Evolutionary conservation across 306 rosid genomes (phyloP).

Genomic region (Cicer pinnatifidum): DNA sequence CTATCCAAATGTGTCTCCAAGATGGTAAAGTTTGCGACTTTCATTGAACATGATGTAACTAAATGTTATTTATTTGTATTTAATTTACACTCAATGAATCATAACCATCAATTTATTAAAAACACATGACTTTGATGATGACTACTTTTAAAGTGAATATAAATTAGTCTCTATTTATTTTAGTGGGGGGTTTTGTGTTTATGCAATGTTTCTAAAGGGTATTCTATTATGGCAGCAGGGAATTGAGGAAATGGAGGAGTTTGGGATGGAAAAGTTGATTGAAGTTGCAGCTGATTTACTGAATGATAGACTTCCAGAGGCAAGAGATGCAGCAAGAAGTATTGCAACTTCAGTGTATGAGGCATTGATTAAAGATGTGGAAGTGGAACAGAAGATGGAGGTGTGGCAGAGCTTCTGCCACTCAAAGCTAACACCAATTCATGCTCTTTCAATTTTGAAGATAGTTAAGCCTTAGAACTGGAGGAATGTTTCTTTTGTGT

Average conservation of each 20-base stretch:
- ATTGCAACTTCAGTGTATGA: constrained; percentile 59
- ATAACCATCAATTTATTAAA: no score
- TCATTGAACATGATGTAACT: neutral
- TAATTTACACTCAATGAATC: no score
- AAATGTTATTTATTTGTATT: neutral
- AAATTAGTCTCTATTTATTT: neutral
- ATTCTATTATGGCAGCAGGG: constrained; percentile 51
- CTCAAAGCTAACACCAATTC: constrained; percentile 65
- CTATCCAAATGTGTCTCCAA: constrained; percentile 77
- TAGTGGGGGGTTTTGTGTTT: neutral
- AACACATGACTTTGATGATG: no score
- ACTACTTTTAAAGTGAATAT: no score
- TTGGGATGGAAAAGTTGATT: constrained; percentile 65
- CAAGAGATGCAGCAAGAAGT: constrained; percentile 90
- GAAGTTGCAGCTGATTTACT: constrained; percentile 74
- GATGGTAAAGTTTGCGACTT: constrained; percentile 57
- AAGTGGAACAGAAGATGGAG: constrained; percentile 73
- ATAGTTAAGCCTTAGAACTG: constrained; percentile 53
- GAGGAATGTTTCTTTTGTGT: neutral
- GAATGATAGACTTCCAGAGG: constrained; percentile 91
- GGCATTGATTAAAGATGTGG: constrained; percentile 59
- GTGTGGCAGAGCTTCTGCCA: constrained; percentile 88
- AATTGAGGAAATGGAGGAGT: constrained; percentile 69
- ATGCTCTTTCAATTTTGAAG: constrained; percentile 70
- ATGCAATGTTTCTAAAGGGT: constrained; percentile 14